Conservation (phyloP, 129 eudicot species). For the Pulicaria dysenterica region DNA sequence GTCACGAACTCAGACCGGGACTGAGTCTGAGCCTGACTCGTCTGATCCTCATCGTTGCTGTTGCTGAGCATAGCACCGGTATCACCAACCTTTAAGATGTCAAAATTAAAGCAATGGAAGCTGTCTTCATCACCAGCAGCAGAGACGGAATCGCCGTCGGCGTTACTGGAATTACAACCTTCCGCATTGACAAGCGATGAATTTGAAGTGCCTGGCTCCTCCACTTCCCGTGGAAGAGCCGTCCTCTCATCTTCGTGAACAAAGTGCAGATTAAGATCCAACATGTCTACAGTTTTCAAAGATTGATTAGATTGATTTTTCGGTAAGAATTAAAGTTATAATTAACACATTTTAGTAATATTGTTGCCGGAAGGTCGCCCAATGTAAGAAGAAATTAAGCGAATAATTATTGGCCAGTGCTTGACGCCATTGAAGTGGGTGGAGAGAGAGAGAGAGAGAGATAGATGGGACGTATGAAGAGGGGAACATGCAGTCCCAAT, state of each 20-base stretch:
- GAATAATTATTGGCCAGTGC: conserved; percentile 18
- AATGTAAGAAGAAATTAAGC: neutral
- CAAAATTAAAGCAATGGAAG: conserved; percentile 46
- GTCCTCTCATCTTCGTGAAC: conserved; percentile 23
- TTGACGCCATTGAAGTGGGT: conserved; percentile 5
- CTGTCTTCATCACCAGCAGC: conserved; percentile 32
- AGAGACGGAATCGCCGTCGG: conserved; percentile 43
- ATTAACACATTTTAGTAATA: neutral
- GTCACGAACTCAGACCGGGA: conserved; percentile 52
- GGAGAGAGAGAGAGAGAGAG: conserved; percentile 23
- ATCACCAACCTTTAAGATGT: conserved; percentile 40
- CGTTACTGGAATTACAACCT: conserved; percentile 45
- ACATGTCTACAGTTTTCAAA: conserved; percentile 32
- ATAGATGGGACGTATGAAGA: conserved; percentile 38
- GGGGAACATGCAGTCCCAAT: conserved; percentile 37
- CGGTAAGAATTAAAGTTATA: neutral
- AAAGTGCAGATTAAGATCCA: conserved; percentile 57
- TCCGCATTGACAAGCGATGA: conserved; percentile 50
- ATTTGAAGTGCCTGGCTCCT: conserved; percentile 53
- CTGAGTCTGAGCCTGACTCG: conserved; percentile 33
- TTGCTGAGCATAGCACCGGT: conserved; percentile 16
- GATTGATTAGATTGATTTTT: neutral
- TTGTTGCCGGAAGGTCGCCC: conserved; percentile 18
- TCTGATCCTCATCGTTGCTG: conserved; percentile 24
- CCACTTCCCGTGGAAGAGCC: conserved; percentile 17